These are phyloP conservation scores for Boletus rufocinnamomeus DNA, from an alignment of 768 basidiomycete genomes.

Conservation along the genomic window DNA sequence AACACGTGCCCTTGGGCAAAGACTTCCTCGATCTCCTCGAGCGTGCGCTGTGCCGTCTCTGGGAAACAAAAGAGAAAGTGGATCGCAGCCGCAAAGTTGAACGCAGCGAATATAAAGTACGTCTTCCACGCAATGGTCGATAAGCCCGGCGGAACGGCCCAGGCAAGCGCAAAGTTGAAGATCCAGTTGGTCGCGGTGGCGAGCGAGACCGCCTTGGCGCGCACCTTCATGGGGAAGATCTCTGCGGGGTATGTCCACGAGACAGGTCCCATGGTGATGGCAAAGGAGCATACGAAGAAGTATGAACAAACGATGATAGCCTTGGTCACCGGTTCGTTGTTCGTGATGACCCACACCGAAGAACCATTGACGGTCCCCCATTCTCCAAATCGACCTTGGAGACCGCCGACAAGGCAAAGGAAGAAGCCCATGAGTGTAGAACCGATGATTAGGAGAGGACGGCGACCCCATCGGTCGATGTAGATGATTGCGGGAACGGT, in stretches of 20 bases:
- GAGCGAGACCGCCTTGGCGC: conserved; percentile 59
- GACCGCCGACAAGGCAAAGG: conserved; percentile 74
- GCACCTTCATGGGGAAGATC: conserved; percentile 66
- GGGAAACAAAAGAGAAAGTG: conserved; percentile 82
- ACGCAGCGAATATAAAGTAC: conserved; percentile 77
- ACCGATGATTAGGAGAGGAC: conserved; percentile 70
- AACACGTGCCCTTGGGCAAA: conserved; percentile 70
- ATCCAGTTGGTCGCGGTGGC: conserved; percentile 53
- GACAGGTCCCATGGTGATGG: conserved; percentile 75
- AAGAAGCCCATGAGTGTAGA: conserved; percentile 73
- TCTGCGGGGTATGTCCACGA: conserved; percentile 78
- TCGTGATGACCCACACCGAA: conserved; percentile 61
- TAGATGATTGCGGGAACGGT: conserved; percentile 54
- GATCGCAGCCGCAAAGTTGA: conserved; percentile 71
- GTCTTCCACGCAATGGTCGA: conserved; percentile 69
- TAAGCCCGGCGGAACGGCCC: conserved; percentile 73
- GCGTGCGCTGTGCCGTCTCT: conserved; percentile 69
- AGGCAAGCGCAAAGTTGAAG: conserved; percentile 75
- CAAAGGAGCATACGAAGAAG: conserved; percentile 73
- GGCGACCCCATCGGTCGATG: conserved; percentile 79
- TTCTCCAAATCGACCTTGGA: conserved; percentile 65
- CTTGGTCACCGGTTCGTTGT: conserved; percentile 57
- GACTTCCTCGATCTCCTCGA: conserved; percentile 81
- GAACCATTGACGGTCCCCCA: conserved; percentile 53
- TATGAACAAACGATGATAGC: conserved; percentile 79